A percentile compares a stretch with the other conserved stretches of the same genome.
These are phyloP conservation scores for Trametes cinnabarina DNA, from an alignment of 768 basidiomycete genomes.

Conservation along the genomic window DNA sequence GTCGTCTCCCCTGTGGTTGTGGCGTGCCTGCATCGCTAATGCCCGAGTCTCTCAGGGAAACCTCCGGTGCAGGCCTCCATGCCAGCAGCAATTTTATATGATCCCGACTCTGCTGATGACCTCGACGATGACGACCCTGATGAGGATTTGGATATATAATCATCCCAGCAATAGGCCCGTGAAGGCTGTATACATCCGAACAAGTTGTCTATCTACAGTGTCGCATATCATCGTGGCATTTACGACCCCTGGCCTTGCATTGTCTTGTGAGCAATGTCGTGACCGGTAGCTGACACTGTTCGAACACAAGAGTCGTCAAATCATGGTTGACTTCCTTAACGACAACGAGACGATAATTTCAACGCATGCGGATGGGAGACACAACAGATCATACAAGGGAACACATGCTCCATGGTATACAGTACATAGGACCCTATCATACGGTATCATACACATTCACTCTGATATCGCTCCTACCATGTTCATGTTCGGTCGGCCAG, in stretches of 20 bases:
- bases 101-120: constrained; percentile 92
- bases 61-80: constrained; percentile 27
- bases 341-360: too few species aligned
- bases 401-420: not conserved
- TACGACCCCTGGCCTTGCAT: too few species aligned
- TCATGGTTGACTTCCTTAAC: too few species aligned
- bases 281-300: too few species aligned
- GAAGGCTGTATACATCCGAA: too few species aligned
- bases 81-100: constrained; percentile 70
- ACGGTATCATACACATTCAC: not conserved
- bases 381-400: not conserved
- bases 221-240: too few species aligned
- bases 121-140: constrained; percentile 96
- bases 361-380: too few species aligned
- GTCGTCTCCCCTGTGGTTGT: not conserved
- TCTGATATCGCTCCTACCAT: not conserved
- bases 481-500: not conserved
- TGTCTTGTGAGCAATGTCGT: too few species aligned
- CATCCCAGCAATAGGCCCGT: too few species aligned
- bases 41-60: constrained; percentile 33
- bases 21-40: not conserved
- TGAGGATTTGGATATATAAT: constrained; percentile 84
- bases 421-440: not conserved
- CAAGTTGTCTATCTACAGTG: too few species aligned
- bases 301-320: too few species aligned